Base-by-base conservation (phyloP, 2,329 filamentous ascomycete genomes). In the Pezicula rhizophila region DNA sequence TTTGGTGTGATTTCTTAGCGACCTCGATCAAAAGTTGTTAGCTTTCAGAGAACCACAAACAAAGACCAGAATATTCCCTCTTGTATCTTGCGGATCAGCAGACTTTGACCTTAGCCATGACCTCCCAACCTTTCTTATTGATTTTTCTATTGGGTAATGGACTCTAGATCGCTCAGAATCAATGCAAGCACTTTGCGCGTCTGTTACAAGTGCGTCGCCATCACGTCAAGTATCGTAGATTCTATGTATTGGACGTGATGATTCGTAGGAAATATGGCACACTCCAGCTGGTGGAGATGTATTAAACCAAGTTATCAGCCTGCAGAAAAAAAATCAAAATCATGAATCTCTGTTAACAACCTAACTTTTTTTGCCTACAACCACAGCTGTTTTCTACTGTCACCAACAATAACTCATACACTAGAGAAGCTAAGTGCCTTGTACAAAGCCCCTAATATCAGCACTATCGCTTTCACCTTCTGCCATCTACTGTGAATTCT, bases 171-270 rank as follows among this genome's bases (percentile, higher is more conserved):
- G 18, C 38, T 26, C 40, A 42, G 42, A 56, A 49, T 38, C n/a
- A 34, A 57, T 57, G 56, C 53, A 55, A 45, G 50, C 52, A 57
- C 53, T 56, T 49, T 52, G 52, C 53, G 49, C 48, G 49, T 48
- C 47, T 28, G 35, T 38, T 46, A 12, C 38, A 14, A 40, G 26
- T 28, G 45, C 26, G 33, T 42, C 17, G 43, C 20, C 39, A 37
- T 28, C 28, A 45, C 48, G 51, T 45, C 43, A 40, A 34, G 45
- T 37, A 38, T 25, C 34, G 31, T 49, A 41, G 41, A 28, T 34
- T 6, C 12, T 10, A n/a, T 23, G 50, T 50, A 51, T 52, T 46
- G 35, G 51, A 56, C 53, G 57, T 52, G 55, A 49, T 56, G 49
- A 57, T 59, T 57, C 43, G 52, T 26, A 44, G 12, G 20, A 17